Percentiles rank a stretch among this genome's conserved stretches.
Evolutionary conservation across 257 asterid genomes (phyloP).

Genomic region (Solanum ossicruentum): DNA sequence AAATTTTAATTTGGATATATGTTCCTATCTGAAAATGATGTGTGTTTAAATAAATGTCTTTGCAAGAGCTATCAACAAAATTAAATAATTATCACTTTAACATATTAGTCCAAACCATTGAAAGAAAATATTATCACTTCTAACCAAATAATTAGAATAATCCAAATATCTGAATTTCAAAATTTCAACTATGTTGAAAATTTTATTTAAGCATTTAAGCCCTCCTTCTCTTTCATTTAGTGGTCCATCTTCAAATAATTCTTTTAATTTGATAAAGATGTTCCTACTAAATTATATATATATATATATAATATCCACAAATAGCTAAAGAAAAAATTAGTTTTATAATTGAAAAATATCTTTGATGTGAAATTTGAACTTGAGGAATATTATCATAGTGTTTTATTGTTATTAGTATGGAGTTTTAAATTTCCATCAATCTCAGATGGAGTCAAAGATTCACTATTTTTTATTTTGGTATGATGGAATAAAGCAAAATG

Average conservation of each 20-base stretch:
- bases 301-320: background rate
- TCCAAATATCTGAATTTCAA: background rate
- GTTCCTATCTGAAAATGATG: constrained; percentile 17
- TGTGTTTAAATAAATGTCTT: constrained; percentile 8
- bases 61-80: background rate
- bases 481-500: too few species aligned
- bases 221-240: background rate
- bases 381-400: background rate
- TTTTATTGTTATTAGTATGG: background rate
- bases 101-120: background rate
- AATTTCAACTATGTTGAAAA: constrained; percentile 2
- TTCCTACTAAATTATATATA: background rate
- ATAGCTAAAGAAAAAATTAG: background rate
- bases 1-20: background rate
- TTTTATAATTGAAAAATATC: background rate
- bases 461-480: too few species aligned
- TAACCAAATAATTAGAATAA: constrained; percentile 2
- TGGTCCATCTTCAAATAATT: background rate
- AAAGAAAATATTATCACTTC: background rate
- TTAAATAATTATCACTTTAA: background rate
- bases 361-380: background rate
- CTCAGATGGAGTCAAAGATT: too few species aligned
- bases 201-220: background rate
- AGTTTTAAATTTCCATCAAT: background rate
- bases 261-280: background rate